Evolutionary conservation across 1,284 basidiomycete genomes (phyloP), one percentile per base, ranked within the genome.

Genomic region (Coniferiporia weirii): DNA sequence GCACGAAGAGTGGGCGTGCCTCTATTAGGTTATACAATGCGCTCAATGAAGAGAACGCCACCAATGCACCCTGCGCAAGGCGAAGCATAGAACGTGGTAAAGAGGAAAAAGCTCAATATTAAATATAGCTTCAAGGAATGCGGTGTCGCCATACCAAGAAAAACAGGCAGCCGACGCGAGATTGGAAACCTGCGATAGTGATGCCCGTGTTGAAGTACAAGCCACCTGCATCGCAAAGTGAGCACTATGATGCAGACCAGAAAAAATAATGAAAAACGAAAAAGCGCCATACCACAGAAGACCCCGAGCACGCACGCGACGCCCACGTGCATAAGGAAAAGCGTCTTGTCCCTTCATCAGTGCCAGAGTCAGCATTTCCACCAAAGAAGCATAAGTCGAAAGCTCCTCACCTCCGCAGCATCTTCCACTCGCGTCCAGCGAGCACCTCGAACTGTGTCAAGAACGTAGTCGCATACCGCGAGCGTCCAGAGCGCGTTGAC

Each of bases 171-270:
- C 93, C 93, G n/a, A 96, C 82, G 44, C 93, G 81, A 19, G 88
- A 93, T 71, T 96, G 94, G 79, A 96, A 96, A 0, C 94, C 93
- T 20, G 91, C 89, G 60, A 96, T 95, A 1, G 84, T 88, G 10
- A 80, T 72, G 49, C 80, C 82, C 0, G 91, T 93, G 38, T 93
- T 71, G 73, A 78, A 95, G 71, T 94, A 95, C 57, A 95, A 71
- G 0, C 93, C 93, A 56, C 93, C 88, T 64, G 84, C 87, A 5
- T 27, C 5, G 3, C 27, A 2, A 27, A 27, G 27, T 27, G 27
- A 27, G 27, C 5, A 27, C 27, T 27, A 27, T 3, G 27, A 27
- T 27, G n/a, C 5, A 27, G 27, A 27, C 27, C 27, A 5, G 5
- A 27, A 27, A n/a, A n/a, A n/a, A n/a, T n/a, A n/a, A 27, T 27